Conservation (phyloP, 352 stramenopile genomes). For the Peronospora farinosa region DNA sequence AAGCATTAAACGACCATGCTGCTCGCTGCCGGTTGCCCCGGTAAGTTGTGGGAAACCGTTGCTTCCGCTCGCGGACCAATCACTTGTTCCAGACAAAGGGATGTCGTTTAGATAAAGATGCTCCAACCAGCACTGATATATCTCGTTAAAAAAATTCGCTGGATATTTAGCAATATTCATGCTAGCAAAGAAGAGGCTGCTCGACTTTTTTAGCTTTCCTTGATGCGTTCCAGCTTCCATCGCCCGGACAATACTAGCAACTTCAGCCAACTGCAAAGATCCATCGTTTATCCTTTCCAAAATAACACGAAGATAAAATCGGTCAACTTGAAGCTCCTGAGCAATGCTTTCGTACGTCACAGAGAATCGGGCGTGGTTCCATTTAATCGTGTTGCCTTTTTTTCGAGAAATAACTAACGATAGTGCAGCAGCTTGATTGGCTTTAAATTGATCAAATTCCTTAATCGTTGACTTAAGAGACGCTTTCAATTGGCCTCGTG, state of each 20-base stretch:
- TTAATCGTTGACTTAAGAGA: slow-evolving; percentile 42
- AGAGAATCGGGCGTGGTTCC: slow-evolving; percentile 67
- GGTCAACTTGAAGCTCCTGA: slow-evolving; percentile 56
- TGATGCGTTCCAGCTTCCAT: slow-evolving; percentile 38
- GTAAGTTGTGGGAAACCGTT: slow-evolving; percentile 23
- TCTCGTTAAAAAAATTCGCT: slow-evolving; percentile 60
- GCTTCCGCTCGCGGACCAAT: slow-evolving; percentile 33
- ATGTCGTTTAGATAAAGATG: slow-evolving; percentile 48
- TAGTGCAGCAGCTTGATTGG: slow-evolving; percentile 18
- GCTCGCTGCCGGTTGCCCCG: slow-evolving; percentile 28
- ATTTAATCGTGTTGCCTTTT: slow-evolving; percentile 26
- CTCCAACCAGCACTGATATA: slow-evolving; percentile 81
- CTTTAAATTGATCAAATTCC: slow-evolving; percentile 48
- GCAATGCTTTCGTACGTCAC: slow-evolving; percentile 58
- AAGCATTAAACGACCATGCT: slow-evolving; percentile 53
- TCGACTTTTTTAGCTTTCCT: slow-evolving; percentile 39
- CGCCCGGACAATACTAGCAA: slow-evolving; percentile 37
- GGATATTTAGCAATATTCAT: slow-evolving; percentile 61
- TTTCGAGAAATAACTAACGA: slow-evolving; percentile 26
- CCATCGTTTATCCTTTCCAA: slow-evolving; percentile 62
- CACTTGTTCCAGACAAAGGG: slow-evolving; percentile 27
- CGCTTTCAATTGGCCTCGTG: slow-evolving; percentile 45
- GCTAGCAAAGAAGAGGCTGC: slow-evolving; percentile 56
- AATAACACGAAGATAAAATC: slow-evolving; percentile 70
- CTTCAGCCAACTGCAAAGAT: slow-evolving; percentile 50